phyloP scores from a whole-genome alignment of 176 grass and related monocot species.

The Ananas comosus region DNA sequence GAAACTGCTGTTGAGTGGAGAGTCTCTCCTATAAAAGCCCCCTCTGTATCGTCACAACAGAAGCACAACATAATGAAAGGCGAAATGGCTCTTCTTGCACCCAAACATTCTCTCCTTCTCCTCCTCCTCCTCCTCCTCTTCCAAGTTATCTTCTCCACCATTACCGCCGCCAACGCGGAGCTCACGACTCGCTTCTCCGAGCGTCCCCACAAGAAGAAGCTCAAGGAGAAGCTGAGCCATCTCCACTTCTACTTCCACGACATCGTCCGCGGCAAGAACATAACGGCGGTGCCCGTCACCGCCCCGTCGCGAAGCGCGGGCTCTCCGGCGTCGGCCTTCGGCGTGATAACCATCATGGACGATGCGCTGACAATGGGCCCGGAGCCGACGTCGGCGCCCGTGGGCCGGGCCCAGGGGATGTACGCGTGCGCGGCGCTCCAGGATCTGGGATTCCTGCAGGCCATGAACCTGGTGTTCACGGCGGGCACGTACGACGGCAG shows the following conservation, averaged over 20 bases:
- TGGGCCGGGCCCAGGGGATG: slow-evolving; percentile 58
- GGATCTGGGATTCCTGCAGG: slow-evolving; percentile 47
- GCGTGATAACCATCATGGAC: slow-evolving; percentile 49
- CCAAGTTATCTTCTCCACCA: background rate
- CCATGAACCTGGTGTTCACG: slow-evolving; percentile 66
- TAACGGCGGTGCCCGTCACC: slow-evolving; percentile 28
- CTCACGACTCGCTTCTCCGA: background rate
- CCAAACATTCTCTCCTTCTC: background rate
- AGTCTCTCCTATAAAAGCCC: background rate
- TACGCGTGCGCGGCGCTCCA: slow-evolving; percentile 40
- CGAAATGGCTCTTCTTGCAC: slow-evolving; percentile 16
- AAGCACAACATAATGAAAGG: background rate
- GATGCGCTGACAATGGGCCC: slow-evolving; percentile 55
- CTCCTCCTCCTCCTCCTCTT: slow-evolving; percentile 7
- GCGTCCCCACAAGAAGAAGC: background rate
- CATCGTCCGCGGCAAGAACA: slow-evolving; percentile 44
- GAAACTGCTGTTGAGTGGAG: too few relatives aligned
- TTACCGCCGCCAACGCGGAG: slow-evolving; percentile 6
- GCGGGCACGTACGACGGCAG: slow-evolving; percentile 48
- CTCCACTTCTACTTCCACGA: slow-evolving; percentile 90
- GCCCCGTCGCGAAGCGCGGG: slow-evolving; percentile 10
- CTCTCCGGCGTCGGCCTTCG: slow-evolving; percentile 21
- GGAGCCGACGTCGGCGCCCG: slow-evolving; percentile 14
- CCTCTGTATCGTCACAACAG: background rate
- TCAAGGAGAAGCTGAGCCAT: slow-evolving; percentile 31